Conservation (phyloP, 2,329 filamentous ascomycete species). For the Fusarium tjaetaba region DNA sequence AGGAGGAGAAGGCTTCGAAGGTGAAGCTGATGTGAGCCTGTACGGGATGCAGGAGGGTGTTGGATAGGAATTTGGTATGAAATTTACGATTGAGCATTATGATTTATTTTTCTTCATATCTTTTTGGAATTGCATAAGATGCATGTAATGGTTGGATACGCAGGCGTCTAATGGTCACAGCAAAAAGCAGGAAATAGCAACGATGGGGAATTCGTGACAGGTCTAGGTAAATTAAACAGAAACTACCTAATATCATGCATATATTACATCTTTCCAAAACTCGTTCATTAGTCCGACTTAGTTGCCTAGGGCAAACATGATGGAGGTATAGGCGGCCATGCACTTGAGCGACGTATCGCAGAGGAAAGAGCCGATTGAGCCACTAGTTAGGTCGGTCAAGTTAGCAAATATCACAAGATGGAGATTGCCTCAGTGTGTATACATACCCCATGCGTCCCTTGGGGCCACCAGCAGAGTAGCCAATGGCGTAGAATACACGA, state of each 20-base stretch:
- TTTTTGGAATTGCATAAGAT: constrained; percentile 1
- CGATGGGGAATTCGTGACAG: constrained; percentile 19
- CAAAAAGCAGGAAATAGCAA: constrained; percentile 23
- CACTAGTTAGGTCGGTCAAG: constrained; percentile 41
- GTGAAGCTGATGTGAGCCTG: constrained; percentile 25
- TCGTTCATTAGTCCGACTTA: constrained; percentile 4
- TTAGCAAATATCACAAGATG: constrained; percentile 25
- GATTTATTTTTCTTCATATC: constrained; percentile 2
- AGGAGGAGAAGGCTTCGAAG: constrained; percentile 43
- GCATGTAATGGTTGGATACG: constrained; percentile 7
- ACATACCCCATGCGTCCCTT: constrained; percentile 55
- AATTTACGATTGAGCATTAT: constrained; percentile 28
- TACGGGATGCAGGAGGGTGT: neutral
- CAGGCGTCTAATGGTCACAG: constrained; percentile 31
- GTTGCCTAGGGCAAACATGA: constrained; percentile 50
- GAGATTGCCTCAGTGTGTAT: neutral
- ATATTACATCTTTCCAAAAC: neutral
- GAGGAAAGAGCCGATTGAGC: constrained; percentile 49
- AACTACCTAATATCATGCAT: constrained; percentile 13
- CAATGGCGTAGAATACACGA: constrained; percentile 64
- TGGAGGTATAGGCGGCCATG: constrained; percentile 56
- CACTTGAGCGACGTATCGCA: constrained; percentile 53
- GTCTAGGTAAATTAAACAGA: constrained; percentile 11
- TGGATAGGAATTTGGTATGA: constrained; percentile 15
- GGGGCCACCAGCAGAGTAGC: constrained; percentile 62